These are phyloP conservation scores for Crassisporium funariophilum DNA, from an alignment of 768 basidiomycete species.

Conservation along the genomic window DNA sequence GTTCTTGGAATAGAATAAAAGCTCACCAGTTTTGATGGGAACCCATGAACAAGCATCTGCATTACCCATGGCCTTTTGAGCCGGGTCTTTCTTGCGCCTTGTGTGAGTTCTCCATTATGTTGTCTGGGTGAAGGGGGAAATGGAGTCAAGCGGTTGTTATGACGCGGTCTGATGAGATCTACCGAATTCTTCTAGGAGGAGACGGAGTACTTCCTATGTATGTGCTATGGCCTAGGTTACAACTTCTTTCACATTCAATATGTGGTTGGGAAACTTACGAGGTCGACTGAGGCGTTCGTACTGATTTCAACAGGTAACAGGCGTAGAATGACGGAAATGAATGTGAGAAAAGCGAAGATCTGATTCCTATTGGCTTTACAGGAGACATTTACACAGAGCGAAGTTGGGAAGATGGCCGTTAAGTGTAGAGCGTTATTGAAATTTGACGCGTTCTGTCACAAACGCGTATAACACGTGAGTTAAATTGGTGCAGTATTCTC, in stretches of 20 bases:
- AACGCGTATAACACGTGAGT: slow-evolving; percentile 25
- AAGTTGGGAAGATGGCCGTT: not conserved
- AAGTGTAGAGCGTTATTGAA: not conserved
- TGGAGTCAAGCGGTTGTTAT: too few relatives aligned
- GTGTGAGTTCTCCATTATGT: slow-evolving; percentile 77
- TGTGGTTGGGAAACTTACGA: slow-evolving; percentile 27
- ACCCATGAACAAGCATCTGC: slow-evolving; percentile 85
- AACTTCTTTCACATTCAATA: slow-evolving; percentile 4
- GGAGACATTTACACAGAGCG: not conserved
- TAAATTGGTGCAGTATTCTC: slow-evolving; percentile 1
- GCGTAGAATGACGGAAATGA: slow-evolving; percentile 73
- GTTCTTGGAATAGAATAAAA: not conserved
- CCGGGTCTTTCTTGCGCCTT: slow-evolving; percentile 71
- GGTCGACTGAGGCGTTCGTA: slow-evolving; percentile 52
- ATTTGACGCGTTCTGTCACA: slow-evolving; percentile 23
- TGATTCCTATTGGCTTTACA: slow-evolving; percentile 4
- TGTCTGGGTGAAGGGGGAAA: slow-evolving; percentile 45
- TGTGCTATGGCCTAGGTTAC: slow-evolving; percentile 42
- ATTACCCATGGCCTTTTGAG: slow-evolving; percentile 73
- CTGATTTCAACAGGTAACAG: slow-evolving; percentile 78
- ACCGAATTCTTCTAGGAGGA: slow-evolving; percentile 68
- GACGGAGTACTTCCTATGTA: slow-evolving; percentile 78
- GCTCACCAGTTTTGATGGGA: slow-evolving; percentile 64
- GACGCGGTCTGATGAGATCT: slow-evolving; percentile 9
- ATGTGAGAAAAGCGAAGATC: slow-evolving; percentile 21